Evolutionary conservation across 148 eudicot species (phyloP).

Genomic region (Spergularia marina): DNA sequence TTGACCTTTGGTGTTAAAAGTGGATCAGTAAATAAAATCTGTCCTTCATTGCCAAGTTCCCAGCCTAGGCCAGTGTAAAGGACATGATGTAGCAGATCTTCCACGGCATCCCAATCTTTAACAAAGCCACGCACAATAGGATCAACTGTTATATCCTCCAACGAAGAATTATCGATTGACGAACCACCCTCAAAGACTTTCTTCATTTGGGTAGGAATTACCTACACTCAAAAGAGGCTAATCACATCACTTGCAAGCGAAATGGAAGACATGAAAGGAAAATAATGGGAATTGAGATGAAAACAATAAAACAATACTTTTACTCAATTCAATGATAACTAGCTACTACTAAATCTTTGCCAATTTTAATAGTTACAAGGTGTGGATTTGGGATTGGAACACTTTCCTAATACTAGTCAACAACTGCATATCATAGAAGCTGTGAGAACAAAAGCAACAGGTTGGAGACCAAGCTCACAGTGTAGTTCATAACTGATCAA

Average conservation of each 20-base stretch:
- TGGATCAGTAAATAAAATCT: conserved; percentile 78
- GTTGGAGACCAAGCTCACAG: not conserved
- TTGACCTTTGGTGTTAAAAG: conserved; percentile 78
- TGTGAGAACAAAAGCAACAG: not conserved
- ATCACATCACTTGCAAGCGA: not conserved
- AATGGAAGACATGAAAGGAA: not conserved
- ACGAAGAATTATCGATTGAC: conserved; percentile 29
- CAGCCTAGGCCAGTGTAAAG: conserved; percentile 73
- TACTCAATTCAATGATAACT: too few relatives aligned
- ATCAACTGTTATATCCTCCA: conserved; percentile 51
- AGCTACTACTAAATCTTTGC: too few relatives aligned
- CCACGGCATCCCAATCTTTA: conserved; percentile 86
- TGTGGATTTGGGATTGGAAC: too few relatives aligned
- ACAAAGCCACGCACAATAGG: conserved; percentile 76
- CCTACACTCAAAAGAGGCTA: conserved; percentile 34
- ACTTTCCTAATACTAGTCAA: not conserved
- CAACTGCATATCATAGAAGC: not conserved
- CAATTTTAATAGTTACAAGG: too few relatives aligned
- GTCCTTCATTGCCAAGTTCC: conserved; percentile 88
- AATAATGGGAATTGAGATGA: not conserved
- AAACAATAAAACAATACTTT: too few relatives aligned
- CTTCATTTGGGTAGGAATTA: conserved; percentile 76
- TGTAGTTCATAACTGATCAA: not conserved
- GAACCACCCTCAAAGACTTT: conserved; percentile 58
- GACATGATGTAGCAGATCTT: conserved; percentile 75